Evolutionary conservation across 148 eudicot species (phyloP), one percentile per base, ranked within the genome.

Genomic region (Selenicereus undatus): DNA sequence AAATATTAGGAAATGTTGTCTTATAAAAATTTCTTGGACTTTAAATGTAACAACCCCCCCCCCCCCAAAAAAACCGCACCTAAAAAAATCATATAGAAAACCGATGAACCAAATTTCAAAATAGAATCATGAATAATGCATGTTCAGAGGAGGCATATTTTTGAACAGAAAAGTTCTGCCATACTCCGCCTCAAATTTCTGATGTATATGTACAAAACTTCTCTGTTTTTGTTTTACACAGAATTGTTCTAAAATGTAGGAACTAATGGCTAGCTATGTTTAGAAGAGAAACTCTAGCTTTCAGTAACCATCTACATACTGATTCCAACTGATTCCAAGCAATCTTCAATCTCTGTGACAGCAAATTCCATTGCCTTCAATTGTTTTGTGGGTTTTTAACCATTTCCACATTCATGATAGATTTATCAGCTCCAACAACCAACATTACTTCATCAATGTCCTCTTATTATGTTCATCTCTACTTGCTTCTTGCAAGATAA

Each of bases 231-330:
- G 0, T 11, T 39, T 39, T 39, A 4, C 5, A 39, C 8, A 7
- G 80, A 62, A 58, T 77, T 80, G 42, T 42, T 66, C 45, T 9
- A 80, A 60, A 51, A 80, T 80, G 39, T 48, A 35, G 42, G 83
- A 80, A 4, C 30, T 43, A 36, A 1, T 74, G 50, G n/a, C 75
- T 72, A 52, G 18, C 17, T 52, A 9, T 17, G 18, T 52, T 12
- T 2, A 52, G 58, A 52, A 52, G 58, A 52, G 58, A 52, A 5
- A 52, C 58, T 43, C 76, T 74, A 14, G 30, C 48, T 42, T 74
- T 74, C 2, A 74, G 27, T n/a, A 22, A 24, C n/a, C 76, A 43
- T 50, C 58, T 74, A 2, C 35, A 26, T 2, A 24, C 48, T 45
- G 54, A 22, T 26, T 45, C 58, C 30, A 74, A 24, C 48, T 45